Evolutionary conservation across 1,284 basidiomycete genomes (phyloP).

Genomic region (Apiotrichum veenhuisii): DNA sequence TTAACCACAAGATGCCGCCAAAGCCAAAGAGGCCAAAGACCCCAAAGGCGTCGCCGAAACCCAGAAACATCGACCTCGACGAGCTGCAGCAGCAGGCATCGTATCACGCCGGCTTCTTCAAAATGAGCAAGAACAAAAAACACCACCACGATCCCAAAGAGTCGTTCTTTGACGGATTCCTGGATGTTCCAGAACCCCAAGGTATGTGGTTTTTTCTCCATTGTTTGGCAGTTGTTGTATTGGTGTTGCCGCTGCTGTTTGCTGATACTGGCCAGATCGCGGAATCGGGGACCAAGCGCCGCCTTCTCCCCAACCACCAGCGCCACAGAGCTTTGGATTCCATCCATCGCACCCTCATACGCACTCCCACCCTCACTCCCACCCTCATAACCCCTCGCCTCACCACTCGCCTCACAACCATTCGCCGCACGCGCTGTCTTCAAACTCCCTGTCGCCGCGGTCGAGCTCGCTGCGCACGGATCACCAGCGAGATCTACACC

Average conservation of each 20-base stretch:
- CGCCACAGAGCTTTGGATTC: constrained; percentile 3
- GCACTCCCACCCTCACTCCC: too few species aligned
- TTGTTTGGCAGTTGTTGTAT: neutral
- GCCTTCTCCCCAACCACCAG: neutral
- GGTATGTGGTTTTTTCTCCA: neutral
- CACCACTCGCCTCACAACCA: too few species aligned
- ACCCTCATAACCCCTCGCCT: too few species aligned
- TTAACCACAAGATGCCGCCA: neutral
- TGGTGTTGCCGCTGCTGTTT: neutral
- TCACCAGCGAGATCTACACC: neutral
- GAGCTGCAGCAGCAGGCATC: too few species aligned
- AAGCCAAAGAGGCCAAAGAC: neutral
- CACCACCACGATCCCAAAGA: neutral
- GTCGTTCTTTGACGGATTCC: neutral
- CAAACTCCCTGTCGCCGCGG: neutral
- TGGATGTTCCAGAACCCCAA: neutral
- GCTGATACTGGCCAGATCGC: neutral
- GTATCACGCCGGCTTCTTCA: neutral
- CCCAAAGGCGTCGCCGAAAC: neutral
- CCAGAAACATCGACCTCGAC: neutral
- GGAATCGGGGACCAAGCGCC: neutral
- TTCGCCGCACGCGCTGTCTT: too few species aligned
- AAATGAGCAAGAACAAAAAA: neutral
- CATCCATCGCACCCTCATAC: neutral
- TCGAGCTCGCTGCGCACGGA: neutral